These are phyloP conservation scores for Neurospora sp. DNA, from an alignment of 2,329 filamentous ascomycete genomes.

Conservation along the genomic window DNA sequence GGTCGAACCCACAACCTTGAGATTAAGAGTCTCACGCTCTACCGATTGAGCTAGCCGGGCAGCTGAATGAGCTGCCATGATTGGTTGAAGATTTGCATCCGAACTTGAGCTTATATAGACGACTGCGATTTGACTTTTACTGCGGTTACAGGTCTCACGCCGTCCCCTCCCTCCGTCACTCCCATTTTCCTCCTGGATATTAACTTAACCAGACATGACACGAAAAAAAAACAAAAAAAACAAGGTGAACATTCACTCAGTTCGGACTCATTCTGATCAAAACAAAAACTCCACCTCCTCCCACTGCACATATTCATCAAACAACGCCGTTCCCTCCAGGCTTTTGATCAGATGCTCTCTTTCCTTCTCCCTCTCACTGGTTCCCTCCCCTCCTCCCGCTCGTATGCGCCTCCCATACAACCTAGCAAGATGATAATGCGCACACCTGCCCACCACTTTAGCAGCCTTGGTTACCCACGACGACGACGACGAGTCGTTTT, in stretches of 20 bases:
- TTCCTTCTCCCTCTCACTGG: neutral
- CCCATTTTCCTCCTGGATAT: too few relatives aligned
- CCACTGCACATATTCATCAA: constrained; percentile 11
- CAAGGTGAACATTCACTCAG: neutral
- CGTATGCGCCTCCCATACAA: neutral
- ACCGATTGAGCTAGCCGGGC: constrained; percentile 60
- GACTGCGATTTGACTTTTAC: too few relatives aligned
- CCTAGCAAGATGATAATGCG: constrained; percentile 4
- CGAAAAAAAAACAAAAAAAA: neutral
- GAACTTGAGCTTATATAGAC: neutral
- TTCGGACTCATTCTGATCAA: neutral
- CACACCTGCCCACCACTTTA: constrained; percentile 5
- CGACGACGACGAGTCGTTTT: neutral
- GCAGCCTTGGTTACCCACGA: neutral
- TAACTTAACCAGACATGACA: neutral
- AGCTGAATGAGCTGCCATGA: neutral
- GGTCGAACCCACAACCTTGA: neutral
- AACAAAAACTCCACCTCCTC: constrained; percentile 12
- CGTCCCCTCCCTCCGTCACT: neutral
- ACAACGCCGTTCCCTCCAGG: constrained; percentile 7
- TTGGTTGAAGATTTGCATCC: too few relatives aligned
- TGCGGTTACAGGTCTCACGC: too few relatives aligned
- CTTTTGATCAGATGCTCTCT: constrained; percentile 4
- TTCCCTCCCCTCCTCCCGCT: constrained; percentile 1
- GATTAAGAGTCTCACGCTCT: constrained; percentile 61